Percentiles rank a stretch among this genome's conserved stretches.
Evolutionary conservation across 2,329 filamentous ascomycete genomes (phyloP).

Genomic region (Colletotrichum sp.): DNA sequence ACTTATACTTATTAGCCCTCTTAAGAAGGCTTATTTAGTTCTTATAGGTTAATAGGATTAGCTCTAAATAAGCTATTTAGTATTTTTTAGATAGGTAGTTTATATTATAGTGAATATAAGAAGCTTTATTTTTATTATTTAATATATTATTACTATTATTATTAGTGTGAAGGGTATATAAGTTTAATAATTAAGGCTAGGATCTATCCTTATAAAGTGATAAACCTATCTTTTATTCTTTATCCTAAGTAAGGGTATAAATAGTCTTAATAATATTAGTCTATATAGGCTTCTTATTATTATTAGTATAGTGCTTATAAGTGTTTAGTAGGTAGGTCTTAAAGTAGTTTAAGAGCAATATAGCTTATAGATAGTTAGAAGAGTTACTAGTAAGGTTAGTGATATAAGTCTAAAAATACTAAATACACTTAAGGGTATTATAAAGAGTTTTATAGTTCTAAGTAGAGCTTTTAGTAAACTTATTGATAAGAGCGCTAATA

Average conservation of each 20-base stretch:
- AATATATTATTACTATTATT: neutral
- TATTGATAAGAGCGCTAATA: neutral
- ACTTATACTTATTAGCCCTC: neutral
- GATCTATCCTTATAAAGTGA: neutral
- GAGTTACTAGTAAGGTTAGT: neutral
- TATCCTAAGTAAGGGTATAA: neutral
- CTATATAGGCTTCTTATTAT: neutral
- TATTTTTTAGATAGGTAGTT: neutral
- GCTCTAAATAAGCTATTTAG: neutral
- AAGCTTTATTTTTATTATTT: neutral
- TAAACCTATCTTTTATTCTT: neutral
- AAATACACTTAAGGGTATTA: neutral
- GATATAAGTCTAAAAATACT: neutral
- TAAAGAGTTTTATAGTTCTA: neutral
- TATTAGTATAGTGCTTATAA: neutral
- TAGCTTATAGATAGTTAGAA: neutral
- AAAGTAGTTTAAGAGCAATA: neutral
- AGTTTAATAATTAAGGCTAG: too few relatives aligned
- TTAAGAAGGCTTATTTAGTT: too few relatives aligned
- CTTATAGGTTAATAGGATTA: neutral
- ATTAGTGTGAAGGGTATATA: neutral
- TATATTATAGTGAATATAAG: neutral
- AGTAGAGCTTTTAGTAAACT: neutral
- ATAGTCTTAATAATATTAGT: neutral
- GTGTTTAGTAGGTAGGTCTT: neutral